A percentile compares a stretch with the other conserved stretches of the same genome.
phyloP scores from a whole-genome alignment of 2,329 filamentous ascomycete genomes.

The Fusarium scirpi region DNA sequence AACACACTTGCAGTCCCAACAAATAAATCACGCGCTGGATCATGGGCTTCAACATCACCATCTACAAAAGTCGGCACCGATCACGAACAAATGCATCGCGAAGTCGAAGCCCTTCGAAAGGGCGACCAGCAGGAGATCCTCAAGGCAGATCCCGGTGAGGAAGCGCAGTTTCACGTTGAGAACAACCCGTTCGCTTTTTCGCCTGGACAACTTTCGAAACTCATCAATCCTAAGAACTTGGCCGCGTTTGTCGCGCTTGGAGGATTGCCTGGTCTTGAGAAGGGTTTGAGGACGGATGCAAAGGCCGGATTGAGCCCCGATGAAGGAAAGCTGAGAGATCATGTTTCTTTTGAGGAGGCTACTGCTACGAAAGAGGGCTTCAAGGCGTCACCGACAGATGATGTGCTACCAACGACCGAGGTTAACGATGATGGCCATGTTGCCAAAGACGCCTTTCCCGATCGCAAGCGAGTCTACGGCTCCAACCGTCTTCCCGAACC shows the following conservation, averaged over 20 bases:
- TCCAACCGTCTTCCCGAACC: slow-evolving; percentile 70
- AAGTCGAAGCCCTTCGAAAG: slow-evolving; percentile 32
- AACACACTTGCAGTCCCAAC: slow-evolving; percentile 36
- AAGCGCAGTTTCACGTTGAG: slow-evolving; percentile 76
- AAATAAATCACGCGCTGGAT: slow-evolving; percentile 27
- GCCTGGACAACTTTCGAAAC: slow-evolving; percentile 82
- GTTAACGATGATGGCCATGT: background rate
- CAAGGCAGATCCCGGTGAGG: slow-evolving; percentile 76
- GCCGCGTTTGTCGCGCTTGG: slow-evolving; percentile 82
- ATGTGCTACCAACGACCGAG: background rate
- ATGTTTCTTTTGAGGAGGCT: slow-evolving; percentile 77
- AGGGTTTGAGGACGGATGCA: slow-evolving; percentile 77
- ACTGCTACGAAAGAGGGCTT: slow-evolving; percentile 17
- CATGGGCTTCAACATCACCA: slow-evolving; percentile 32
- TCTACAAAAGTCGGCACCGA: slow-evolving; percentile 40
- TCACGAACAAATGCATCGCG: slow-evolving; percentile 29
- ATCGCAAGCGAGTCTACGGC: slow-evolving; percentile 37
- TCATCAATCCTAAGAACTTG: slow-evolving; percentile 87
- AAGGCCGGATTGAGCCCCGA: slow-evolving; percentile 79
- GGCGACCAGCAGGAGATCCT: slow-evolving; percentile 56
- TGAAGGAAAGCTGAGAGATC: slow-evolving; percentile 71
- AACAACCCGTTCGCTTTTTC: slow-evolving; percentile 86
- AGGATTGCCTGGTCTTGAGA: slow-evolving; percentile 78
- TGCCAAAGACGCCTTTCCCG: slow-evolving; percentile 28
- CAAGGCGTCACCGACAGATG: background rate